These are phyloP conservation scores for Meripilus lineatus DNA, from an alignment of 1,284 basidiomycete genomes.

Conservation along the genomic window DNA sequence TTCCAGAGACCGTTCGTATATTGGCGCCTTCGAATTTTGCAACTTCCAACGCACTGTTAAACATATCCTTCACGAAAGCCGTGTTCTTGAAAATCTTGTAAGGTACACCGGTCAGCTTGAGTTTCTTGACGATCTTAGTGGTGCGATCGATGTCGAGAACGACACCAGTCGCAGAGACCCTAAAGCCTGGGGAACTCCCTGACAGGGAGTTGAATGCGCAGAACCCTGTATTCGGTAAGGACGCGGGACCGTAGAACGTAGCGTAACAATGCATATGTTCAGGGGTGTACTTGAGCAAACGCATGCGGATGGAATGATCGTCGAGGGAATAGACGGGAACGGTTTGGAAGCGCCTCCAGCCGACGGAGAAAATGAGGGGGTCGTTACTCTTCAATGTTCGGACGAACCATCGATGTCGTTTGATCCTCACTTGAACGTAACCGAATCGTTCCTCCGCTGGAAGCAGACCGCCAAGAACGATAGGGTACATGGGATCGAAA, in stretches of 20 bases:
- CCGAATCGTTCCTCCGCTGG: slow-evolving; percentile 91
- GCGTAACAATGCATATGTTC: slow-evolving; percentile 99
- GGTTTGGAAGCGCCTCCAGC: slow-evolving; percentile 96
- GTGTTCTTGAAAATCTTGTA: slow-evolving; percentile 99
- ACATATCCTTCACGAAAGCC: slow-evolving; percentile 98
- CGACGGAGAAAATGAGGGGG: slow-evolving; percentile 91
- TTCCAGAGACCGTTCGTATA: slow-evolving; percentile 92
- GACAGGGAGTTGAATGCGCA: slow-evolving; percentile 92
- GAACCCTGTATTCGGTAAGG: slow-evolving; percentile 94
- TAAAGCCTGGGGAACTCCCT: slow-evolving; percentile 69
- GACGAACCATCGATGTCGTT: slow-evolving; percentile 93
- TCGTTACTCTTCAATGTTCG: slow-evolving; percentile 97
- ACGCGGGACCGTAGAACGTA: slow-evolving; percentile 91
- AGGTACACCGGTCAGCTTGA: slow-evolving; percentile 93
- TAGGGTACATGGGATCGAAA: slow-evolving; percentile 89
- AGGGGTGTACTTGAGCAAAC: slow-evolving; percentile 99
- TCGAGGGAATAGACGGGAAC: slow-evolving; percentile 95
- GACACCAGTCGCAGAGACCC: slow-evolving; percentile 91
- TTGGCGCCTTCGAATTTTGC: slow-evolving; percentile 99
- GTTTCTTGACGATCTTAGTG: slow-evolving; percentile 96
- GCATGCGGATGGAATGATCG: slow-evolving; percentile 95
- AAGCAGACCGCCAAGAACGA: slow-evolving; percentile 91
- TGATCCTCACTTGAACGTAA: slow-evolving; percentile 92
- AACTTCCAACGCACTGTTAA: slow-evolving; percentile 87
- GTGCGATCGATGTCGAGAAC: slow-evolving; percentile 91